These are phyloP conservation scores for Hemisphaericaspora lyxosophila DNA, from an alignment of 1,139 yeast genomes.

Conservation along the genomic window DNA sequence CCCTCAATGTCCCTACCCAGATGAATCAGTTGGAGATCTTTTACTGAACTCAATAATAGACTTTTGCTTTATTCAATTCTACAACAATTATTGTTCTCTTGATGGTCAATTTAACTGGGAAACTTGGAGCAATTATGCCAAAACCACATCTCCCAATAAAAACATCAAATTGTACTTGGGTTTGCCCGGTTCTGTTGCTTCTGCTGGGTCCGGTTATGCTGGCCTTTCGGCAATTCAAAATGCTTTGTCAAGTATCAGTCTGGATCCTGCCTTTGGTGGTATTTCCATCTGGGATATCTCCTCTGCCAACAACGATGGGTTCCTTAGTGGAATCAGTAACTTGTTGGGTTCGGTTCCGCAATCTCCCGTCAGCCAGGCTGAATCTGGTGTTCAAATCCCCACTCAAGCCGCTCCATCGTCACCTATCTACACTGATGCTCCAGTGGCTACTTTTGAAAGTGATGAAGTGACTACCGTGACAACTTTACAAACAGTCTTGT, in stretches of 20 bases:
- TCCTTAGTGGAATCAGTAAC: conserved; percentile 6
- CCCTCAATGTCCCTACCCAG: conserved; percentile 90
- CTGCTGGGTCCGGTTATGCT: conserved; percentile 24
- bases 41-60: conserved; percentile 62
- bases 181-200: conserved; percentile 25
- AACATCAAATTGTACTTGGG: conserved; percentile 28
- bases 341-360: conserved; percentile 9
- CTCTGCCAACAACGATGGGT: conserved; percentile 14
- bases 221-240: conserved; percentile 15
- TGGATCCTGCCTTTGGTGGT: conserved; percentile 25
- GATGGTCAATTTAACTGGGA: conserved; percentile 23
- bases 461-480: neutral
- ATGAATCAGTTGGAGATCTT: conserved; percentile 69
- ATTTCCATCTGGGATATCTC: conserved; percentile 31
- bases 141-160: conserved; percentile 21
- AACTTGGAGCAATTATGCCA: conserved; percentile 27
- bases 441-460: neutral
- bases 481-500: neutral
- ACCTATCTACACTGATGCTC: neutral
- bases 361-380: too few relatives aligned
- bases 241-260: conserved; percentile 16
- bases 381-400: neutral
- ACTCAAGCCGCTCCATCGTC: neutral
- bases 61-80: conserved; percentile 83
- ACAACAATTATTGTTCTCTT: conserved; percentile 77